phyloP scores from a whole-genome alignment of 2,329 filamentous ascomycete genomes.

The Talaromyces verruculosus region DNA sequence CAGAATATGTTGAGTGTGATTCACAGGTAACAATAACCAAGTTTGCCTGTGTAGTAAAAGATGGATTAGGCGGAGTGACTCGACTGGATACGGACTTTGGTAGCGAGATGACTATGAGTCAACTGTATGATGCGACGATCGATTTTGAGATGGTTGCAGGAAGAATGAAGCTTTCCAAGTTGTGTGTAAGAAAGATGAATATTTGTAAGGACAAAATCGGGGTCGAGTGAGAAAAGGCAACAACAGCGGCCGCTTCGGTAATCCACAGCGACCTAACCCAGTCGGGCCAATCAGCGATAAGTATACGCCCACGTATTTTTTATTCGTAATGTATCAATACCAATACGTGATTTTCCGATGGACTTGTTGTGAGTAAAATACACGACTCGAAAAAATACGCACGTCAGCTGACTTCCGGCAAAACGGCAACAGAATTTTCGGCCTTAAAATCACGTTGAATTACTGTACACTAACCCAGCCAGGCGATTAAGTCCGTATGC shows the following conservation, averaged over 20 bases:
- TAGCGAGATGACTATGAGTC: conserved; percentile 3
- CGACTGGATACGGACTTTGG: background rate
- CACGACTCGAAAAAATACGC: background rate
- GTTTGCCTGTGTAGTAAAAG: background rate
- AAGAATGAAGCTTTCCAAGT: conserved; percentile 1
- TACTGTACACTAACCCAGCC: background rate
- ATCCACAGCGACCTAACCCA: conserved; percentile 8
- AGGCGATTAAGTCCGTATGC: background rate
- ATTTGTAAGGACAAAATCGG: conserved; percentile 7
- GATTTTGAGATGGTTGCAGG: background rate
- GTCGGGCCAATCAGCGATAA: background rate
- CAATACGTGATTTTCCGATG: background rate
- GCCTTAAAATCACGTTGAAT: background rate
- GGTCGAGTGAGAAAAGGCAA: conserved; percentile 7
- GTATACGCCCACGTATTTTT: conserved; percentile 8
- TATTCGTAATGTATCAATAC: background rate
- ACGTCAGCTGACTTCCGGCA: conserved; percentile 1
- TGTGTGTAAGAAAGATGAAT: background rate
- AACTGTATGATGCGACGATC: background rate
- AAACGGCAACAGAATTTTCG: conserved; percentile 6
- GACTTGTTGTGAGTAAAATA: background rate
- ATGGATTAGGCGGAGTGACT: background rate
- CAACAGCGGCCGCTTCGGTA: background rate
- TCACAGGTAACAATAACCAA: background rate
- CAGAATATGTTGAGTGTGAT: background rate